Conservation (phyloP, 768 basidiomycete species). For the Boletus rubropictus region DNA sequence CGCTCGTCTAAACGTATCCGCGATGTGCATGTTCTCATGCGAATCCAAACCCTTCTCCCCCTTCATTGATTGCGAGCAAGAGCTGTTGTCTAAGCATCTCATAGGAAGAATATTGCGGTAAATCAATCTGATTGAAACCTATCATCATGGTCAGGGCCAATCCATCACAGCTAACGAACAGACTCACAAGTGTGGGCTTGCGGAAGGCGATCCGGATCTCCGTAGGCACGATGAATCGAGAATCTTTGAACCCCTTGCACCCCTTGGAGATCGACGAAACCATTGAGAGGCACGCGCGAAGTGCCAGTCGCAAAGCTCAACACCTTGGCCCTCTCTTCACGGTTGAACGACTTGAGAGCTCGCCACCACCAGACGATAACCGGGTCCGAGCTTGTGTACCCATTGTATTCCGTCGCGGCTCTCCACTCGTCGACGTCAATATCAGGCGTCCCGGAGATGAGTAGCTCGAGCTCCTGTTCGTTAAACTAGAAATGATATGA, state of each 20-base stretch:
- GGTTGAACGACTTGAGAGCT: constrained; percentile 93
- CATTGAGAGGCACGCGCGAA: constrained; percentile 88
- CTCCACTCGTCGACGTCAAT: constrained; percentile 99
- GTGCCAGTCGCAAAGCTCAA: constrained; percentile 94
- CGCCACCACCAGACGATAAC: constrained; percentile 99
- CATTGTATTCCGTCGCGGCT: constrained; percentile 85
- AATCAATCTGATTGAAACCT: constrained; percentile 94
- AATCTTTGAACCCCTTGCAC: constrained; percentile 92
- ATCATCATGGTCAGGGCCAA: constrained; percentile 10
- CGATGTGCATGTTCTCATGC: constrained; percentile 35
- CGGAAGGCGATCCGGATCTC: constrained; percentile 75
- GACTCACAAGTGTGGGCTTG: constrained; percentile 85
- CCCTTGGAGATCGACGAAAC: constrained; percentile 92
- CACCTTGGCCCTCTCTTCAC: constrained; percentile 94
- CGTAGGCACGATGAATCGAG: constrained; percentile 93
- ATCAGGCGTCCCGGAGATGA: constrained; percentile 96
- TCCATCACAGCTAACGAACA: not conserved
- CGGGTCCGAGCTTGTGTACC: constrained; percentile 83
- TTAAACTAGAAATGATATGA: constrained; percentile 59
- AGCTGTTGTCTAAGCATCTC: constrained; percentile 93
- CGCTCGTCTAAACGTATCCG: constrained; percentile 13
- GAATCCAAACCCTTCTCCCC: constrained; percentile 94
- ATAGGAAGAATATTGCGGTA: constrained; percentile 92
- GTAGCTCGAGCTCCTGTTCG: constrained; percentile 87
- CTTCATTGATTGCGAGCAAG: constrained; percentile 89